phyloP scores from a whole-genome alignment of 2,329 filamentous ascomycete genomes.

The Nigrograna mackinnonii region DNA sequence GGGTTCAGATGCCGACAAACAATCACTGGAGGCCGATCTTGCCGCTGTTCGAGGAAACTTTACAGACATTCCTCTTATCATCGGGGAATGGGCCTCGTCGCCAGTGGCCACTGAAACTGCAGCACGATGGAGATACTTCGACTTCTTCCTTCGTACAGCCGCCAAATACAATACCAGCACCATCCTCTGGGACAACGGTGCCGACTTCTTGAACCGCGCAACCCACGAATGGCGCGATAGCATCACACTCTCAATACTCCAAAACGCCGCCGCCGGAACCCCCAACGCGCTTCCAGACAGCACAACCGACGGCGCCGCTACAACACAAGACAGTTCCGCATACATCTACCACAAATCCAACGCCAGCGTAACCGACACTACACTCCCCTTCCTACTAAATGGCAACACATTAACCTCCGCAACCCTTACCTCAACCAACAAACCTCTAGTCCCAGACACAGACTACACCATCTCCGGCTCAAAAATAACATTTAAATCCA shows the following conservation, averaged over 20 bases:
- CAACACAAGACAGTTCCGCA: slow-evolving; percentile 55
- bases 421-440: slow-evolving; percentile 38
- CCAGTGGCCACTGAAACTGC: slow-evolving; percentile 56
- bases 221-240: slow-evolving; percentile 56
- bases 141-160: slow-evolving; percentile 56
- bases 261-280: slow-evolving; percentile 47
- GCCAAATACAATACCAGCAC: slow-evolving; percentile 54
- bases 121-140: slow-evolving; percentile 62
- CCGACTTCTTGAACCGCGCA: slow-evolving; percentile 58
- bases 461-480: slow-evolving; percentile 55
- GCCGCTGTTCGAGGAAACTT: slow-evolving; percentile 58
- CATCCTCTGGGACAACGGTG: slow-evolving; percentile 64
- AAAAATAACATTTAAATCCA: slow-evolving; percentile 50
- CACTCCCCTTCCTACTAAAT: slow-evolving; percentile 57
- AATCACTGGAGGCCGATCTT: slow-evolving; percentile 54
- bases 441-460: slow-evolving; percentile 35
- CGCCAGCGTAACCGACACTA: slow-evolving; percentile 45
- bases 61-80: slow-evolving; percentile 57
- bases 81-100: slow-evolving; percentile 62
- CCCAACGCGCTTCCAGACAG: slow-evolving; percentile 57
- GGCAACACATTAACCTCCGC: slow-evolving; percentile 54
- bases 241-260: slow-evolving; percentile 52
- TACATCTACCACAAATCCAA: slow-evolving; percentile 60
- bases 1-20: slow-evolving; percentile 60
- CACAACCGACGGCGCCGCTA: slow-evolving; percentile 52